Evolutionary conservation across 1,284 basidiomycete genomes (phyloP).

Genomic region (Fistulina hepatica): DNA sequence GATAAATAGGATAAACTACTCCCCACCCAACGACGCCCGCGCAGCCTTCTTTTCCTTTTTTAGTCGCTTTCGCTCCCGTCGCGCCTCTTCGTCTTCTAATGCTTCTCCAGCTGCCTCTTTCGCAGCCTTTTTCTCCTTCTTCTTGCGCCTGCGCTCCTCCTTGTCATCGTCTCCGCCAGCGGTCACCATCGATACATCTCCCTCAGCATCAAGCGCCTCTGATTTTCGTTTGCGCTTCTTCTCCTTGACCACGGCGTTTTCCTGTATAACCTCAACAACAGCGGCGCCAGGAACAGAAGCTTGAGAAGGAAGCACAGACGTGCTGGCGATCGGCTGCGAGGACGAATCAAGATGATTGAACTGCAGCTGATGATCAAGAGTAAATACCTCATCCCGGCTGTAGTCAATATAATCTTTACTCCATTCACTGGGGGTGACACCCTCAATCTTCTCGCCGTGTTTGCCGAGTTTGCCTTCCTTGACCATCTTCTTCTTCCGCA

Average conservation of each 20-base stretch:
- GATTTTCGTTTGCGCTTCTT: slow-evolving; percentile 71
- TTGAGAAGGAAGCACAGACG: slow-evolving; percentile 26
- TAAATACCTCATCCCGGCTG: slow-evolving; percentile 38
- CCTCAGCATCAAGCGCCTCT: slow-evolving; percentile 36
- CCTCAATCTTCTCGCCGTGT: slow-evolving; percentile 88
- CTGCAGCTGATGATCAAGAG: slow-evolving; percentile 4
- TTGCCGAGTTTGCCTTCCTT: slow-evolving; percentile 96
- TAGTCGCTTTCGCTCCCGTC: slow-evolving; percentile 46
- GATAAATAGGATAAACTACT: slow-evolving; percentile 16
- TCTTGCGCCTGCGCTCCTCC: slow-evolving; percentile 38
- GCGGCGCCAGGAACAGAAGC: slow-evolving; percentile 17
- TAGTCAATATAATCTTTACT: slow-evolving; percentile 92
- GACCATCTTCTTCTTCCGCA: slow-evolving; percentile 97
- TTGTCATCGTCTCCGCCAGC: slow-evolving; percentile 29
- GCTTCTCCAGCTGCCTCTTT: slow-evolving; percentile 31
- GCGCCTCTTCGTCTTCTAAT: slow-evolving; percentile 50
- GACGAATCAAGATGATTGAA: slow-evolving; percentile 6
- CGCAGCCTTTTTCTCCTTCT: slow-evolving; percentile 46
- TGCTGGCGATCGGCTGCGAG: slow-evolving; percentile 34
- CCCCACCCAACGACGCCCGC: slow-evolving; percentile 34
- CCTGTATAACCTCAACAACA: slow-evolving; percentile 21
- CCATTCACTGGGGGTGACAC: slow-evolving; percentile 88
- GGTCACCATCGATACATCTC: slow-evolving; percentile 32
- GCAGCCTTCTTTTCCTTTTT: slow-evolving; percentile 70
- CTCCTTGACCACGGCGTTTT: slow-evolving; percentile 46